These are phyloP conservation scores for Eimeria sp. DNA, from an alignment of 169 alveolate species.

Conservation along the genomic window DNA sequence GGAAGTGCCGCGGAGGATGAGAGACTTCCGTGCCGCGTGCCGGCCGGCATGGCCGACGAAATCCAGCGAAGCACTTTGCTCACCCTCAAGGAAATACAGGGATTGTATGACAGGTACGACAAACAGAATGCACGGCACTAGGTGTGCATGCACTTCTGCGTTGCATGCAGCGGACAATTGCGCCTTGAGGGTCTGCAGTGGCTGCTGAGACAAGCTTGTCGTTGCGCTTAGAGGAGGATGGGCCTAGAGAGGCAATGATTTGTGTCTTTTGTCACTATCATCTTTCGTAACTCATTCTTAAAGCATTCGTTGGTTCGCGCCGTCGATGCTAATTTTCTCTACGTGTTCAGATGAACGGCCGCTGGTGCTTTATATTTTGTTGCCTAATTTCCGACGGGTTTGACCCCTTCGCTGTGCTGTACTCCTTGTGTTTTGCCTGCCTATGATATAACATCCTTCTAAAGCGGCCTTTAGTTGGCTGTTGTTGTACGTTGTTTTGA, in stretches of 20 bases:
- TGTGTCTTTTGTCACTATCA: neutral
- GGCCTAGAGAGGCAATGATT: neutral
- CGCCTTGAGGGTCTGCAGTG: neutral
- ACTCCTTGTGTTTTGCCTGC: neutral
- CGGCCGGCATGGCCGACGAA: slow-evolving; percentile 55
- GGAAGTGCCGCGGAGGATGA: slow-evolving; percentile 43
- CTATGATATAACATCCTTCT: neutral
- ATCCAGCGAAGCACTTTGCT: slow-evolving; percentile 47
- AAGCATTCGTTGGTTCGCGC: neutral
- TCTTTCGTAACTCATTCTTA: too few species aligned
- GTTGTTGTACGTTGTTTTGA: neutral
- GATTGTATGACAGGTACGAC: slow-evolving; percentile 60
- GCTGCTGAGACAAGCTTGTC: neutral
- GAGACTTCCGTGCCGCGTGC: slow-evolving; percentile 55
- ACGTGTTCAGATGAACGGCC: neutral
- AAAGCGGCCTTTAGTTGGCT: neutral
- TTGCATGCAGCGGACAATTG: neutral
- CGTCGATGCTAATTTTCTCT: neutral
- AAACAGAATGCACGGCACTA: neutral
- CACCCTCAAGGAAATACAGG: slow-evolving; percentile 71
- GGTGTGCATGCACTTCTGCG: too few species aligned
- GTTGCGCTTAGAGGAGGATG: neutral
- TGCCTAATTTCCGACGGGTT: neutral
- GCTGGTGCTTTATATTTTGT: neutral
- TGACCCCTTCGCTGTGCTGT: neutral